Conservation (phyloP, 495 filamentous ascomycete species). For the Aspergillus affinis region DNA sequence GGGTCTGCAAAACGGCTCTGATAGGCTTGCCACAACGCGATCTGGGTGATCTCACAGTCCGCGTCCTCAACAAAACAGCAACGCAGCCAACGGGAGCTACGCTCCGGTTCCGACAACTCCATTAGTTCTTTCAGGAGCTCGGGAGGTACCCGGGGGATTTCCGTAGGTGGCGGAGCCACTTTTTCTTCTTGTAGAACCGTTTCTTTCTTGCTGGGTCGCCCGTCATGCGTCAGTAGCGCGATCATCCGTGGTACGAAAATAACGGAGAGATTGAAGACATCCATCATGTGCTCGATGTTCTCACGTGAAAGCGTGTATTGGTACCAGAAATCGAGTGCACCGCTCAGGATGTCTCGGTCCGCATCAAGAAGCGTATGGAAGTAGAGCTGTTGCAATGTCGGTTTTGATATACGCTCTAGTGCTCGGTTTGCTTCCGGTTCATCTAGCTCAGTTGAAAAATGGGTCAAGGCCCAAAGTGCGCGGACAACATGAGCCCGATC, state of each 20-base stretch:
- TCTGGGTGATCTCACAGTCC: conserved; percentile 87
- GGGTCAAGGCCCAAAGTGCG: conserved; percentile 78
- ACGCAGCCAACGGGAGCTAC: conserved; percentile 77
- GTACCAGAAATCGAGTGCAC: conserved; percentile 91
- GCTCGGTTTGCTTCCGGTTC: conserved; percentile 63
- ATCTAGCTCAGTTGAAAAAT: conserved; percentile 82
- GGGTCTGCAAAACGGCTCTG: conserved; percentile 71
- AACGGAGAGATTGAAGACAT: conserved; percentile 60
- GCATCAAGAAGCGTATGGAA: conserved; percentile 77
- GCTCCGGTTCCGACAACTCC: conserved; percentile 76
- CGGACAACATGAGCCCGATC: conserved; percentile 88
- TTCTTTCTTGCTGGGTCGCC: conserved; percentile 42
- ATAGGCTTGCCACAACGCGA: conserved; percentile 95
- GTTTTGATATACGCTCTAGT: conserved; percentile 66
- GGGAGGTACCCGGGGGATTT: conserved; percentile 72
- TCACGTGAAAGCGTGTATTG: conserved; percentile 83
- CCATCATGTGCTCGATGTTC: conserved; percentile 75
- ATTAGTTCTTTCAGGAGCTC: conserved; percentile 77
- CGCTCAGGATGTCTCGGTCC: conserved; percentile 85
- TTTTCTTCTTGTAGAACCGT: conserved; percentile 46
- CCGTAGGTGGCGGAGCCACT: conserved; percentile 47
- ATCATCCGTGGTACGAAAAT: conserved; percentile 72
- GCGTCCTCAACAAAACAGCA: conserved; percentile 77
- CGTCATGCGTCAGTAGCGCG: conserved; percentile 69
- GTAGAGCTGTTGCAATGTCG: conserved; percentile 65